Evolutionary conservation across 2,329 filamentous ascomycete genomes (phyloP), one percentile per base, ranked within the genome.

Genomic region (Cytospora mali): DNA sequence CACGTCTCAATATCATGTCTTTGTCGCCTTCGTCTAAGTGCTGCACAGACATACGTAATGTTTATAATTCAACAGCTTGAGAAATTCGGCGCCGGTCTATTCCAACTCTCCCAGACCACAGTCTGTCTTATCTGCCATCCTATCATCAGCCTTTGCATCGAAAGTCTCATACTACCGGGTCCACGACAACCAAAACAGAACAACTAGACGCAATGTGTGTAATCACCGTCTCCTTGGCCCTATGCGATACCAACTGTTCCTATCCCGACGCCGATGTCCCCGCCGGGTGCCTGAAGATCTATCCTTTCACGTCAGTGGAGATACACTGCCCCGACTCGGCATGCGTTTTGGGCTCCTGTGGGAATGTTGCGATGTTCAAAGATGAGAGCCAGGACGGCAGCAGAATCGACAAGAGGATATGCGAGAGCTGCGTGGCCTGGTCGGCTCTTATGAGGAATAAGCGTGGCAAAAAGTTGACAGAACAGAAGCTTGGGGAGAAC

Each of bases 341-440:
- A 4, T 3, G n/a, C 7, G 21, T 33, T 4, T n/a, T 59, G 2
- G 57, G 57, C 3, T 53, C 3, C 18, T 59, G 57, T 18, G 49
- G 35, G 0, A 33, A 18, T 1, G 33, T 59, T 1, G 49, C 53
- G 13, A 59, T 59, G 27, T 11, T 52, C 16, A 53, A 53, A 18
- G n/a, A 25, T 0, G 49, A 59, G n/a, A n/a, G 27, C 2, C 25
- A 53, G n/a, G 33, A 53, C 0, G 57, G 33, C 7, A 27, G 14
- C 4, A 46, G 18, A 33, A 59, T 59, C 9, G 57, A 53, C 11
- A 59, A 59, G 35, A 49, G 49, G 13, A 27, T 59, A 4, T 59
- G 57, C 27, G 57, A 59, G 35, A 21, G 52, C 25, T 59, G 57
- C 2, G 33, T 48, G n/a, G 57, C 57, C 1, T 59, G 49, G 33